Conservation (phyloP, 2,329 filamentous ascomycete genomes). For the Aspergillus flavus region DNA sequence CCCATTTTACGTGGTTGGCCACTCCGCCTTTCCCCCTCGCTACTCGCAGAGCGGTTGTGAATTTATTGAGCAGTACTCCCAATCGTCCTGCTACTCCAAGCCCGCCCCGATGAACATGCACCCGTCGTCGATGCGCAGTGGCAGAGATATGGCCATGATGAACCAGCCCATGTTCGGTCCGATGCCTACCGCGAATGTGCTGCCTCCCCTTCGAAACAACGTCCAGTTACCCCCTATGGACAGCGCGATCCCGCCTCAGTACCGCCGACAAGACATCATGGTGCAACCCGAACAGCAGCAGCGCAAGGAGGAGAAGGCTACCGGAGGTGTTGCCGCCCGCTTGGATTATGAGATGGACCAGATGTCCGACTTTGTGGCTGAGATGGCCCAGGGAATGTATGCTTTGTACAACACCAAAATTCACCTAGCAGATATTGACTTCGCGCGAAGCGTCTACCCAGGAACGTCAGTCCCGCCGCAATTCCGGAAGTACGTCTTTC, state of each 20-base stretch:
- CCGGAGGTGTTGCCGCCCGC: constrained; percentile 87
- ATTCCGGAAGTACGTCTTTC: constrained; percentile 89
- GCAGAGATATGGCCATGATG: constrained; percentile 37
- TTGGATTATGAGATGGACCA: constrained; percentile 95
- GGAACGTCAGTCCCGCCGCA: constrained; percentile 65
- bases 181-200: constrained; percentile 35
- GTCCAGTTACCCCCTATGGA: constrained; percentile 46
- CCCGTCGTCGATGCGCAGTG: constrained; percentile 33
- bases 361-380: constrained; percentile 93
- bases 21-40: constrained; percentile 44
- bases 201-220: constrained; percentile 46
- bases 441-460: constrained; percentile 64
- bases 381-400: constrained; percentile 79
- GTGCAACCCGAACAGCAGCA: constrained; percentile 38
- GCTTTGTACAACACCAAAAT: constrained; percentile 58
- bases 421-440: constrained; percentile 64
- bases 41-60: constrained; percentile 48
- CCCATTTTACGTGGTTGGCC: constrained; percentile 42
- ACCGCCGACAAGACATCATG: constrained; percentile 44
- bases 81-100: constrained; percentile 44
- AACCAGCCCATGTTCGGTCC: constrained; percentile 41
- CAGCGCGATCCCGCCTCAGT: constrained; percentile 43
- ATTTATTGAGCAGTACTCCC: constrained; percentile 50
- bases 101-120: constrained; percentile 38
- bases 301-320: constrained; percentile 66